Evolutionary conservation across 2,329 filamentous ascomycete species (phyloP), one percentile per base, ranked within the genome.

Genomic region (Cercospora sp.): DNA sequence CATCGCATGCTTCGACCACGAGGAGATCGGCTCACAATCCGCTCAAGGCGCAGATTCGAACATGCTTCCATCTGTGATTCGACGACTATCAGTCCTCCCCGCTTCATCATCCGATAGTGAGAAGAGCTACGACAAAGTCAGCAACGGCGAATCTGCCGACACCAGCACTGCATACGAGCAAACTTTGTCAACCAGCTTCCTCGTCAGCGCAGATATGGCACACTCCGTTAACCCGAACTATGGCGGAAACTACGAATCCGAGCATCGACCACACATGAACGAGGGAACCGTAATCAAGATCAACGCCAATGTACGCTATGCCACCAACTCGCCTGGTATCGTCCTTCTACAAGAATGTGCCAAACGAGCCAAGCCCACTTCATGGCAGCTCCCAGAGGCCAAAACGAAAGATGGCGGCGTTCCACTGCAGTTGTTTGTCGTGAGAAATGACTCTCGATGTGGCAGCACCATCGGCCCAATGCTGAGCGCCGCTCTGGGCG

Each of bases 381-480:
- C 75, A 3, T 78, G 72, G 69, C 75, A 75, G 42, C 68, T 74
- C 1, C 76, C 76, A 20, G 75, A 74, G 33, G 69, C 72, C 18
- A 80, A 80, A 75, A 74, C 73, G 58, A 88, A 86, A 58, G 82
- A 84, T 36, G 87, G 86, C 18, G 89, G 88, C 26, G 93, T 98
- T 20, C 95, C 95, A 13, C 86, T 99, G 64, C 95, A 99, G 83
- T 84, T 98, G 45, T 98, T 98, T 76, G 95, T 99, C 48, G 94
- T 98, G 58, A 88, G 94, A 77, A 99, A 99, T 80, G 95, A 99
- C 79, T 95, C 91, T 3, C 89, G 91, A 63, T 99, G 95, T 79
- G 95, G 95, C 65, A 94, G 92, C 82, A 99, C 95, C 40, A 99
- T 99, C 76, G 95, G 95, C 0, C 95, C 95, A n/a, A 97, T 97